Evolutionary conservation across 2,329 filamentous ascomycete species (phyloP), one percentile per base, ranked within the genome.

Genomic region (Sporothrix brunneoviolacea): DNA sequence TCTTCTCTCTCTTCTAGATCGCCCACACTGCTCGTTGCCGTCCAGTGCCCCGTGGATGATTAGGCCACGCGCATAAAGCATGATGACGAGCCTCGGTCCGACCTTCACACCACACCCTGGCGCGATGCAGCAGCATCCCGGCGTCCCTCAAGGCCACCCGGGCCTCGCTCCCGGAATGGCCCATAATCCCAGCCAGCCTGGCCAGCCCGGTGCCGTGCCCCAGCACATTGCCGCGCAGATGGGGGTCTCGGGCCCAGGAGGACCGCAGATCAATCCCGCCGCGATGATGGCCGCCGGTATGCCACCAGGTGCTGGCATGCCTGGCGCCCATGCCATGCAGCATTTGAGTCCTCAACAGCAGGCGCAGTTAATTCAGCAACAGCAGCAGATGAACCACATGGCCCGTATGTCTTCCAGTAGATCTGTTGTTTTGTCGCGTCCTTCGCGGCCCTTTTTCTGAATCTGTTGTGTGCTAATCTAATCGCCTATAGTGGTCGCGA

Each of bases 241-340:
- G 71, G 82, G 79, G 54, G 85, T 85, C 24, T 86, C 86, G 52
- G 84, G 80, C 32, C 84, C 86, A 18, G 82, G 81, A 19, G 82
- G 81, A 58, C 80, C 78, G 54, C 84, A 87, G 64, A 83, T 88
- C 57, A 87, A 82, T 64, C 83, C 86, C 60, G 79, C 78, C 24
- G 77, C 82, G 51, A 79, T 90, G 75, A 88, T 91, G 84, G 79
- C 72, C 3, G 42, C 28, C 57, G 83, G 79, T 52, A 88, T 91
- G 81, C 84, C 85, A 56, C 84, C 83, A 27, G 80, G 84, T 54
- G 75, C 74, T 48, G 72, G 70, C 48, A 33, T 32, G 5, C 79
- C 79, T 52, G 85, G 81, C 66, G 77, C 79, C 53, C 85, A 88
- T 68, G 83, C 83, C 16, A 69, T 90, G 60, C 83, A 84, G 62